These are phyloP conservation scores for Mucor circinelloides DNA, from an alignment of 371 early-diverging fungal species.

Conservation along the genomic window DNA sequence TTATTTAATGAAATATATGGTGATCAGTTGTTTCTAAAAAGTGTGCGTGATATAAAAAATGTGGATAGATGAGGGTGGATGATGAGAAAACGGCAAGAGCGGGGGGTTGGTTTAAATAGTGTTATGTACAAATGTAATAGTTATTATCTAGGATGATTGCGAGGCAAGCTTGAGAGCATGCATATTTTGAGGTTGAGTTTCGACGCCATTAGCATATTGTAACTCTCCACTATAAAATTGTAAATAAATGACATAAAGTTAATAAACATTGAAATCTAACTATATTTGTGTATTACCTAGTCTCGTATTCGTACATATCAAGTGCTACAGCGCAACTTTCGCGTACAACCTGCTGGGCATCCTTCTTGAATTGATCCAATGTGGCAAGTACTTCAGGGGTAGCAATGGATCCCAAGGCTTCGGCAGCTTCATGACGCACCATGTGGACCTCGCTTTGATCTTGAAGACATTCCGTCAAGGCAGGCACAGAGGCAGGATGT, in stretches of 20 bases:
- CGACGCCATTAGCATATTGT: constrained; percentile 69
- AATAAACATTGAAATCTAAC: not conserved
- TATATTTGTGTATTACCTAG: constrained; percentile 41
- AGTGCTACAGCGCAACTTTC: constrained; percentile 97
- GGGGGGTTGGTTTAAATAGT: not conserved
- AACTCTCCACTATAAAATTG: constrained; percentile 48
- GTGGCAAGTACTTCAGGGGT: constrained; percentile 83
- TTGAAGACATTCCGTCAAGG: constrained; percentile 74
- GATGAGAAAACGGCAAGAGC: not conserved
- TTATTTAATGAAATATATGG: not conserved
- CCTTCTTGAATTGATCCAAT: constrained; percentile 73
- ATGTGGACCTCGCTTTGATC: constrained; percentile 87
- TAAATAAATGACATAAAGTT: not conserved
- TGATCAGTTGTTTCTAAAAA: not conserved
- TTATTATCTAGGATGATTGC: not conserved
- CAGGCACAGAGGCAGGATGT: constrained; percentile 85
- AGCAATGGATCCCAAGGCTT: constrained; percentile 99
- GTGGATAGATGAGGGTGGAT: not conserved
- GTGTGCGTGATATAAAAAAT: not conserved
- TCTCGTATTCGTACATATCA: constrained; percentile 96
- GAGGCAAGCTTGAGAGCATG: constrained; percentile 34
- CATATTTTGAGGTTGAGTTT: constrained; percentile 35
- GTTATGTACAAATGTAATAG: constrained; percentile 2
- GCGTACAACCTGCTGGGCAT: constrained; percentile 87
- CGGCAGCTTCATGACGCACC: constrained; percentile 99